Evolutionary conservation across 768 basidiomycete genomes (phyloP).

Genomic region (Ramaria rubella): DNA sequence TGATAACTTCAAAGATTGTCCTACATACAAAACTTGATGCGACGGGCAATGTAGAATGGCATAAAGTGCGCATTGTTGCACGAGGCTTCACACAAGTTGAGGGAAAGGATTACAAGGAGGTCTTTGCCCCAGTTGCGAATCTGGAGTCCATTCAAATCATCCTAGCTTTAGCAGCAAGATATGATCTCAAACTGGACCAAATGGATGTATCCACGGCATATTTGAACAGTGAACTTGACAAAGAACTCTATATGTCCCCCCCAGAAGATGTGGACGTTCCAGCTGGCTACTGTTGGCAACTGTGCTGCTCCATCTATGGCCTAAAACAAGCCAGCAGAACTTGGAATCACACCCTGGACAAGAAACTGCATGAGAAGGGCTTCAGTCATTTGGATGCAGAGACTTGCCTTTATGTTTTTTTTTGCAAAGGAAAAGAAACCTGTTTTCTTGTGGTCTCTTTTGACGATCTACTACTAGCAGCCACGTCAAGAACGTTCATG

Average conservation of each 20-base stretch:
- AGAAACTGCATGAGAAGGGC: background rate
- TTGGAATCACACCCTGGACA: constrained; percentile 19
- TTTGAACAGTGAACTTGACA: constrained; percentile 16
- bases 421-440: constrained; percentile 1
- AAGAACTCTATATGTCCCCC: too few relatives aligned
- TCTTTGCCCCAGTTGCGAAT: too few relatives aligned
- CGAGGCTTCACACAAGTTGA: too few relatives aligned
- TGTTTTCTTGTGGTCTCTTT: constrained; percentile 15
- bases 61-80: constrained; percentile 20
- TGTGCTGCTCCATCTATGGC: constrained; percentile 28
- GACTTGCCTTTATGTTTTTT: background rate
- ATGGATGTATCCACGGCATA: constrained; percentile 18
- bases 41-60: constrained; percentile 14
- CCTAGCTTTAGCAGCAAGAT: constrained; percentile 12
- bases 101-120: too few relatives aligned
- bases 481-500: background rate
- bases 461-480: constrained; percentile 10
- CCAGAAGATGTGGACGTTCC: constrained; percentile 17
- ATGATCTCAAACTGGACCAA: constrained; percentile 22
- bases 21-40: constrained; percentile 17
- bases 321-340: too few relatives aligned
- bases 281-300: background rate
- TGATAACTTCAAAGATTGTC: constrained; percentile 19
- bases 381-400: background rate
- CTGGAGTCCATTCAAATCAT: too few relatives aligned